These are phyloP conservation scores for Lodderomyces beijingensis DNA, from an alignment of 1,139 yeast genomes.

Conservation along the genomic window DNA sequence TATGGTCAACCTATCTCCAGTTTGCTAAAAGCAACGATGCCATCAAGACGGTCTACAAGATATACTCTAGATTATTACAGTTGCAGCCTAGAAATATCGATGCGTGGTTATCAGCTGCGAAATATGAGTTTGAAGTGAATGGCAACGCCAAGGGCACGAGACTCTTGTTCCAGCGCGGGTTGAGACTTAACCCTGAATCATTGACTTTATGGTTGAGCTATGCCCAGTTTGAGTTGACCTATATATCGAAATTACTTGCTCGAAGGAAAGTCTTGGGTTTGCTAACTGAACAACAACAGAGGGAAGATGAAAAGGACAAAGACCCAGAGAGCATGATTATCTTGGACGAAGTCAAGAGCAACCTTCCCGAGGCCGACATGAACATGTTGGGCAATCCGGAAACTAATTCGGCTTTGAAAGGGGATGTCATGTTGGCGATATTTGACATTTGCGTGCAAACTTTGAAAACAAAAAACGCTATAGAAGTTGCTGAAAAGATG, in stretches of 20 bases:
- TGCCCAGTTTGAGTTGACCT: slow-evolving; percentile 81
- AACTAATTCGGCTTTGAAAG: slow-evolving; percentile 84
- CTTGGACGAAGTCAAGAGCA: slow-evolving; percentile 50
- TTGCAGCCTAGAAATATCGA: slow-evolving; percentile 87
- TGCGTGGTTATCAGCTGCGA: slow-evolving; percentile 94
- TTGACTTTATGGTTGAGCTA: slow-evolving; percentile 78
- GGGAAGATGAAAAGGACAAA: slow-evolving; percentile 28
- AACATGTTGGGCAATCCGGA: slow-evolving; percentile 81
- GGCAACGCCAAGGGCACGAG: slow-evolving; percentile 90
- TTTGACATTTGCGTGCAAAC: slow-evolving; percentile 60
- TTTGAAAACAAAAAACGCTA: slow-evolving; percentile 32
- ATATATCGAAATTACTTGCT: slow-evolving; percentile 76
- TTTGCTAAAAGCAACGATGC: slow-evolving; percentile 75
- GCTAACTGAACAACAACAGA: slow-evolving; percentile 49
- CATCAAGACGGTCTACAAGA: slow-evolving; percentile 72
- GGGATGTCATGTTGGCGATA: slow-evolving; percentile 81
- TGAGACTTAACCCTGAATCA: slow-evolving; percentile 78
- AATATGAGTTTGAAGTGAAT: slow-evolving; percentile 85
- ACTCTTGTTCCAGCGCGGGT: slow-evolving; percentile 75
- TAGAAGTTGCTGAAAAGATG: slow-evolving; percentile 43
- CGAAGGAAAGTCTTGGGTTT: slow-evolving; percentile 81
- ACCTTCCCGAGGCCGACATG: slow-evolving; percentile 84
- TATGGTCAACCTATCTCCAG: slow-evolving; percentile 77
- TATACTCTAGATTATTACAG: slow-evolving; percentile 74
- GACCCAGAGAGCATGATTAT: slow-evolving; percentile 34